phyloP scores from a whole-genome alignment of 352 stramenopile genomes.

The Pythium aphanidermatum region DNA sequence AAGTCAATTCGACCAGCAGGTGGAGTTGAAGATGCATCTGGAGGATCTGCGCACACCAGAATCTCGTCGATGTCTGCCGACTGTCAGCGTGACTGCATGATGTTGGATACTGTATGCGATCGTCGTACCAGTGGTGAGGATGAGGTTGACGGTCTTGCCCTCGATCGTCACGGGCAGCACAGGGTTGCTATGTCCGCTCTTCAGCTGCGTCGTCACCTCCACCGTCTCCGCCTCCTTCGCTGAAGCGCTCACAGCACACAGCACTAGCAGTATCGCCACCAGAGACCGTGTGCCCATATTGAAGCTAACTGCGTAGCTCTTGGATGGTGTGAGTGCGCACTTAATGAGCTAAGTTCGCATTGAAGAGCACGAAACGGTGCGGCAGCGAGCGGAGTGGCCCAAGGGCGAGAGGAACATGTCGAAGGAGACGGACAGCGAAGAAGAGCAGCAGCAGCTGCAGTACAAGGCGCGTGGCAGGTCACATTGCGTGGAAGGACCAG shows the following conservation, averaged over 20 bases:
- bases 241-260: not conserved
- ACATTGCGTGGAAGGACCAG: too few species aligned
- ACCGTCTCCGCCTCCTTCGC: not conserved
- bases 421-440: constrained; percentile 81
- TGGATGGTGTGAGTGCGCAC: constrained; percentile 1
- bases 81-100: too few species aligned
- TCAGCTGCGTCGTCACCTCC: constrained; percentile 16
- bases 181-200: constrained; percentile 39
- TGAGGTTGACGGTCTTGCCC: constrained; percentile 24
- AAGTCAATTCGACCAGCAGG: constrained; percentile 28
- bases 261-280: not conserved
- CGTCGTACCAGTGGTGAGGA: constrained; percentile 35
- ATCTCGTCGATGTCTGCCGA: constrained; percentile 39
- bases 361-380: constrained; percentile 18
- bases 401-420: constrained; percentile 34
- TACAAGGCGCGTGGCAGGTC: constrained; percentile 75
- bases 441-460: constrained; percentile 78
- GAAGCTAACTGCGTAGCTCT: constrained; percentile 9
- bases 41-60: constrained; percentile 28
- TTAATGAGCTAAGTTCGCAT: constrained; percentile 11
- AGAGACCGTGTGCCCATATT: constrained; percentile 4
- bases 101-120: too few species aligned
- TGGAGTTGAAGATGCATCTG: not conserved
- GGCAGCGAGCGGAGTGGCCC: not conserved
- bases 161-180: constrained; percentile 29